Conservation (phyloP, 1,284 basidiomycete genomes). For the Austroboletus olivaceoglutinosus region DNA sequence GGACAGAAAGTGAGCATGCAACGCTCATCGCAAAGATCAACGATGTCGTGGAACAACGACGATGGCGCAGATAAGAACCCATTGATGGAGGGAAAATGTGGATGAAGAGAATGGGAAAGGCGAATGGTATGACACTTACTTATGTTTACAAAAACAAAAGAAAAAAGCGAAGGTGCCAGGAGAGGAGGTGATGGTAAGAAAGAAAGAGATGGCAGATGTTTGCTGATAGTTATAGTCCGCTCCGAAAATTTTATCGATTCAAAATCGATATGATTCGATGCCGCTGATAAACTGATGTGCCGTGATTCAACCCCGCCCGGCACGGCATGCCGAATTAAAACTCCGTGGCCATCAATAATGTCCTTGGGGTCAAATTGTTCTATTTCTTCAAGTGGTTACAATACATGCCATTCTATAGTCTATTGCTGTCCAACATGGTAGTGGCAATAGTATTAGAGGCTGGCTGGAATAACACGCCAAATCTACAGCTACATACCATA, state of each 20-base stretch:
- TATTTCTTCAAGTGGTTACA: background rate
- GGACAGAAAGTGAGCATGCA: constrained; percentile 26
- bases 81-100: background rate
- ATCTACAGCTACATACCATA: constrained; percentile 12
- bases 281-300: constrained; percentile 41
- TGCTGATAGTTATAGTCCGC: constrained; percentile 54
- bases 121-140: constrained; percentile 38
- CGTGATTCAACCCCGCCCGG: constrained; percentile 30
- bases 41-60: constrained; percentile 18
- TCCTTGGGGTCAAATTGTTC: background rate
- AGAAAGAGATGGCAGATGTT: constrained; percentile 43
- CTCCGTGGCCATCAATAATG: constrained; percentile 11
- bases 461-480: constrained; percentile 6
- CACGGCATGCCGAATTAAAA: constrained; percentile 15
- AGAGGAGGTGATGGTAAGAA: constrained; percentile 53
- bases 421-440: too few species aligned
- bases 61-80: constrained; percentile 10
- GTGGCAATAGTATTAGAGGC: background rate
- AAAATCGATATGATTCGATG: constrained; percentile 51
- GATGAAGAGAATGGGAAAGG: background rate
- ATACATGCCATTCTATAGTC: constrained; percentile 12
- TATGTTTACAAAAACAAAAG: constrained; percentile 40
- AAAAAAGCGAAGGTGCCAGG: constrained; percentile 37
- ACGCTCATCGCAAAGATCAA: constrained; percentile 31
- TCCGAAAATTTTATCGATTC: constrained; percentile 55